Conservation (phyloP, 2,329 filamentous ascomycete species). For the Erysiphe pulchra region DNA sequence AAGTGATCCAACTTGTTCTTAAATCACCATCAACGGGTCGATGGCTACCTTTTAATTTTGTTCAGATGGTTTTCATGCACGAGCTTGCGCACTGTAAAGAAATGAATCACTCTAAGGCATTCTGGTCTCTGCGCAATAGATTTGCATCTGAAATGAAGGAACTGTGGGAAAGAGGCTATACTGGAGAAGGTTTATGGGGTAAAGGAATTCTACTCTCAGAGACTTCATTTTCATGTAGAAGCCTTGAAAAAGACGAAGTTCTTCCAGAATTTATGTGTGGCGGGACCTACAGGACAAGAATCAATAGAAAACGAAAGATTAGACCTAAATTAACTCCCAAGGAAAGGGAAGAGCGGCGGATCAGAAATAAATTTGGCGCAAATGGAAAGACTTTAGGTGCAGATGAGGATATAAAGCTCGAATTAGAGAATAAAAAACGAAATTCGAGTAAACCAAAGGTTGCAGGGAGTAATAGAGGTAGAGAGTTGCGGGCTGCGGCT, state of each 20-base stretch:
- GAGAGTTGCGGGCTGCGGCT: constrained; percentile 33
- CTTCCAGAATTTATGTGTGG: constrained; percentile 55
- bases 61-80: constrained; percentile 93
- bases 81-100: constrained; percentile 62
- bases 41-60: constrained; percentile 63
- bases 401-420: constrained; percentile 29
- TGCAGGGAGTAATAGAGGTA: constrained; percentile 29
- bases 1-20: constrained; percentile 65
- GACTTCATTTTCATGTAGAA: constrained; percentile 30
- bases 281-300: constrained; percentile 42
- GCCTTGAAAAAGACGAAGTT: constrained; percentile 24
- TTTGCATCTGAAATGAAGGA: constrained; percentile 46
- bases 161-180: constrained; percentile 46
- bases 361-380: constrained; percentile 31
- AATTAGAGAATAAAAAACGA: constrained; percentile 22
- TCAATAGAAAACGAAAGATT: constrained; percentile 23
- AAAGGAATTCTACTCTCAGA: constrained; percentile 35
- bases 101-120: constrained; percentile 67
- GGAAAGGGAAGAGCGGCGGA: constrained; percentile 23
- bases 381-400: constrained; percentile 14
- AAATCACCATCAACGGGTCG: constrained; percentile 33
- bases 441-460: constrained; percentile 28
- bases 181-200: constrained; percentile 67
- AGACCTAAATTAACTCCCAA: constrained; percentile 18
- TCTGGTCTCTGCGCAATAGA: constrained; percentile 54